These are phyloP conservation scores for Clonostachys sp. DNA, from an alignment of 2,329 filamentous ascomycete species.

Conservation along the genomic window DNA sequence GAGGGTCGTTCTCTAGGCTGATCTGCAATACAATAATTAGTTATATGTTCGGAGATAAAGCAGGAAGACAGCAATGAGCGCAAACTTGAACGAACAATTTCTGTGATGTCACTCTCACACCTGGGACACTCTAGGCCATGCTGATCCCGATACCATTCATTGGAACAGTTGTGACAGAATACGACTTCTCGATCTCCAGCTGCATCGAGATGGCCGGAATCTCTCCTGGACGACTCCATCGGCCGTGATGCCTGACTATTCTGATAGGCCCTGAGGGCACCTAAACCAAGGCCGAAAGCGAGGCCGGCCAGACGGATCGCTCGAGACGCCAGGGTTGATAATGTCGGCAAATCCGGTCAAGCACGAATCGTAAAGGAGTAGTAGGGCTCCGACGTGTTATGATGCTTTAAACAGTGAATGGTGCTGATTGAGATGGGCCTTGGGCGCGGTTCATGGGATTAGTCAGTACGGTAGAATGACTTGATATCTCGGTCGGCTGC, in stretches of 20 bases:
- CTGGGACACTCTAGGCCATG: conserved; percentile 66
- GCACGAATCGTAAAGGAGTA: too few species aligned
- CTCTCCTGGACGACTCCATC: conserved; percentile 24
- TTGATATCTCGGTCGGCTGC: too few species aligned
- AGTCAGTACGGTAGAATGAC: too few species aligned
- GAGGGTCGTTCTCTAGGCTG: conserved; percentile 57
- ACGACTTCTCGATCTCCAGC: conserved; percentile 63
- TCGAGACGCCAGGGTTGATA: conserved; percentile 46
- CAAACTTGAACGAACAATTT: conserved; percentile 62
- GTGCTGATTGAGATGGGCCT: too few species aligned
- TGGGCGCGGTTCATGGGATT: too few species aligned
- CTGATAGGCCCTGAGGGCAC: conserved; percentile 51
- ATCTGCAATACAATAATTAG: conserved; percentile 31
- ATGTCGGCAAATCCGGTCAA: too few species aligned
- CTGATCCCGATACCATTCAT: conserved; percentile 77
- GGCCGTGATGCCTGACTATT: conserved; percentile 30
- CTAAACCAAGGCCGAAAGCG: conserved; percentile 53
- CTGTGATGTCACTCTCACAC: conserved; percentile 76
- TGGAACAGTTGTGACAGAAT: conserved; percentile 76
- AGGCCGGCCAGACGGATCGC: conserved; percentile 49
- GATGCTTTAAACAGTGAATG: too few species aligned
- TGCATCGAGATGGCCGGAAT: conserved; percentile 40
- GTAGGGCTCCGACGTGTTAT: too few species aligned
- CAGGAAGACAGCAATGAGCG: not conserved
- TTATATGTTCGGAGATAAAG: conserved; percentile 11